Percentiles rank a stretch among this genome's conserved stretches.
These are phyloP conservation scores for Musa acuminata DNA, from an alignment of 176 grass and related monocot genomes.

Conservation along the genomic window DNA sequence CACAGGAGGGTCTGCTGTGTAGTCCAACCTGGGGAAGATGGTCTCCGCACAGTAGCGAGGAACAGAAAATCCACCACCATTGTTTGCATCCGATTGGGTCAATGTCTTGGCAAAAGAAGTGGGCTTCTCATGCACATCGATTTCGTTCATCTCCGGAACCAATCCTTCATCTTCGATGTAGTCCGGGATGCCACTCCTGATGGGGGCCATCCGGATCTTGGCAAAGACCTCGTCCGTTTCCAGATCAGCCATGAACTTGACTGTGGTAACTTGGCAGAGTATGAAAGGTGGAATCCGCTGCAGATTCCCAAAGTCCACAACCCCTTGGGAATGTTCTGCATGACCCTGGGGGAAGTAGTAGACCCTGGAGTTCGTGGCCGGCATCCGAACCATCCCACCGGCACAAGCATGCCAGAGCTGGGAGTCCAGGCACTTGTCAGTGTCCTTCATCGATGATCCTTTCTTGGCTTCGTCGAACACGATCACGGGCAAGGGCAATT, in stretches of 20 bases:
- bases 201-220: constrained; percentile 50
- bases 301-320: constrained; percentile 20
- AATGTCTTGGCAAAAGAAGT: constrained; percentile 72
- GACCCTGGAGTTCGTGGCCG: constrained; percentile 51
- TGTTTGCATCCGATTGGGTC: constrained; percentile 87
- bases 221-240: constrained; percentile 58
- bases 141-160: background rate
- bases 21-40: constrained; percentile 78
- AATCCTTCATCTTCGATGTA: constrained; percentile 29
- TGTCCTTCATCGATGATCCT: constrained; percentile 19
- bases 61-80: constrained; percentile 72
- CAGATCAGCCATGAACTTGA: constrained; percentile 52
- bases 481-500: background rate
- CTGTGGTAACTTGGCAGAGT: constrained; percentile 42
- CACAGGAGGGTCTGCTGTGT: constrained; percentile 41
- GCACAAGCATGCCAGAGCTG: constrained; percentile 95
- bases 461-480: constrained; percentile 30
- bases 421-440: constrained; percentile 35
- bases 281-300: constrained; percentile 33
- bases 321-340: constrained; percentile 57
- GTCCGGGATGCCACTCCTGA: constrained; percentile 25
- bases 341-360: constrained; percentile 97
- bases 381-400: constrained; percentile 70
- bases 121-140: constrained; percentile 36
- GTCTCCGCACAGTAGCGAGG: constrained; percentile 73